Base-by-base conservation (phyloP, 2,329 filamentous ascomycete genomes). In the Phialocephala sp. region DNA sequence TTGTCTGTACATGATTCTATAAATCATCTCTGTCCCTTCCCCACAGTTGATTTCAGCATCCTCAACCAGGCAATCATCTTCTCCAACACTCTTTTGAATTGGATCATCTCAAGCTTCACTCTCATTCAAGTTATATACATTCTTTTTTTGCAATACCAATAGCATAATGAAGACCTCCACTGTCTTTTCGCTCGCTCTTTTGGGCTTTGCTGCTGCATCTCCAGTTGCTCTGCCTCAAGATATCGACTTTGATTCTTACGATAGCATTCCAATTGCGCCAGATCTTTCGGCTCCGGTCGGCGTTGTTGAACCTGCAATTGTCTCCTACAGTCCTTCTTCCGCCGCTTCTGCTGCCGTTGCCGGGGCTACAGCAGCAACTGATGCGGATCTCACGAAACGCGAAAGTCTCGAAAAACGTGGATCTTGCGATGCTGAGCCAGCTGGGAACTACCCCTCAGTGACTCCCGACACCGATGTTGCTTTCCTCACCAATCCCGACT, bases 381-480 rank as follows among this genome's bases (percentile, higher is more conserved):
- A 20, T 57, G 32, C 24, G 9, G 54, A 36, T 37, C 45, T 60
- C 22, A 52, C 41, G 20, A 36, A 32, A 18, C 58, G 58, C n/a
- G 14, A 55, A 32, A 15, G 20, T 27, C 14, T 58, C 20, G 35
- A 52, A 8, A 63, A 60, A 41, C 64, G 64, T 60, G 64, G 58
- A 22, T 50, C 59, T 52, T 65, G 63, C 27, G 12, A 32, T 50
- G 24, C 63, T 15, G 43, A 66, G 47, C 66, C 72, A 6, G 50
- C 50, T 9, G 77, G 77, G 2, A 64, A 69, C n/a, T 76, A 76
- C n/a, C 76, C 76, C 24, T 61, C 69, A 2, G 70, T 75, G 6
- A 43, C 57, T 36, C 76, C 77, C 6, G 79, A 80, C 63, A 78
- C 75, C 5, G 69, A 68, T 20, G 66, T 58, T 36, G 73, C 69